Evolutionary conservation across 345 rosid genomes (phyloP).

Genomic region (Sonneratia alba): DNA sequence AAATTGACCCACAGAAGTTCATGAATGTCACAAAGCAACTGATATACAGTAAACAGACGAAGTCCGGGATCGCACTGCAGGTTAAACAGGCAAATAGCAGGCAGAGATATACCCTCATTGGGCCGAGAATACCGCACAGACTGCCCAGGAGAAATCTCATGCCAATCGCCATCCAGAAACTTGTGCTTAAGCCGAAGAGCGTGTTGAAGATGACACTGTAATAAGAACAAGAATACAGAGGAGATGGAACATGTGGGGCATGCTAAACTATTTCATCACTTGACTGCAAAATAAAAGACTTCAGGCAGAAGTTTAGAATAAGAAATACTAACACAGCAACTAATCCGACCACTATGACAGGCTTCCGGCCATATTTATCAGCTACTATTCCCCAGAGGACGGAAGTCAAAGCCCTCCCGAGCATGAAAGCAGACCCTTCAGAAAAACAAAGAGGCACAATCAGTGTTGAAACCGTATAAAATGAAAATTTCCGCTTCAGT

Average conservation of each 20-base stretch:
- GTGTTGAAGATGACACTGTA: conserved; percentile 54
- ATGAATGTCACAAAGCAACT: too few species aligned
- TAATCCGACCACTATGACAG: conserved; percentile 46
- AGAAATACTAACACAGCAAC: conserved; percentile 41
- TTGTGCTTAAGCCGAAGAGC: conserved; percentile 56
- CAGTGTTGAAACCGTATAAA: neutral
- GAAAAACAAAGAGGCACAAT: neutral
- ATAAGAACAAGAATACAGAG: conserved; percentile 1
- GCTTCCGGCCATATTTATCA: conserved; percentile 77
- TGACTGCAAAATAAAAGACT: neutral
- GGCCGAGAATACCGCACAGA: conserved; percentile 54
- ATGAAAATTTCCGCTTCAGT: neutral
- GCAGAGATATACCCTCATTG: conserved; percentile 35
- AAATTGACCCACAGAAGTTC: too few species aligned
- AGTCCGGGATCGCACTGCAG: neutral
- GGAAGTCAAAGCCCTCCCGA: conserved; percentile 79
- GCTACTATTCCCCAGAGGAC: conserved; percentile 64
- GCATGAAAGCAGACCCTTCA: conserved; percentile 73
- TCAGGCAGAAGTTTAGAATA: neutral
- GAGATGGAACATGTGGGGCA: neutral
- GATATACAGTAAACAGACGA: neutral
- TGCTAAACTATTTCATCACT: neutral
- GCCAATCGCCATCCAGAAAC: conserved; percentile 59
- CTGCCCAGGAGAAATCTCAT: conserved; percentile 55
- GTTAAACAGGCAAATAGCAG: neutral